Conservation (phyloP, 2,329 filamentous ascomycete genomes). For the Cercospora nicotianae region DNA sequence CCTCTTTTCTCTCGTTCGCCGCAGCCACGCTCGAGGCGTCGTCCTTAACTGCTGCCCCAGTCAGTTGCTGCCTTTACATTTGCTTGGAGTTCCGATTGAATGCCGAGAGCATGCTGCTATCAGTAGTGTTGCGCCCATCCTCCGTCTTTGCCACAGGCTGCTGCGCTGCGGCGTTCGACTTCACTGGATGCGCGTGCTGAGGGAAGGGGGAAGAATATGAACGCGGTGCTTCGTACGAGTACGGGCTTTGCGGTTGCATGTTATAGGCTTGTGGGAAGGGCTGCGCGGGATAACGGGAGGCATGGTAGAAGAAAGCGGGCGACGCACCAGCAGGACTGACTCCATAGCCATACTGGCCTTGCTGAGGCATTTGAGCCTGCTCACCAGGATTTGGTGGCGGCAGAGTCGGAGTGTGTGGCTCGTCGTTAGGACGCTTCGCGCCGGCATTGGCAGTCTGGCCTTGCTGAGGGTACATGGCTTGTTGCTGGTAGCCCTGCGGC, state of each 20-base stretch:
- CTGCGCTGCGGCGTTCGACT: slow-evolving; percentile 23
- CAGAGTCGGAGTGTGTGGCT: slow-evolving; percentile 53
- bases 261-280: slow-evolving; percentile 43
- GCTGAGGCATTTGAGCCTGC: slow-evolving; percentile 41
- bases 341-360: slow-evolving; percentile 44
- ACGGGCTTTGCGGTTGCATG: slow-evolving; percentile 42
- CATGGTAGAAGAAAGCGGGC: slow-evolving; percentile 44
- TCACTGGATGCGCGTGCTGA: slow-evolving; percentile 43
- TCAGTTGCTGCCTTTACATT: slow-evolving; percentile 29
- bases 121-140: slow-evolving; percentile 39
- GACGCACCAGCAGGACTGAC: slow-evolving; percentile 47
- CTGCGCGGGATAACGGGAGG: slow-evolving; percentile 43
- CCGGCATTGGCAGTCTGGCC: slow-evolving; percentile 23
- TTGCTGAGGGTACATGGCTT: slow-evolving; percentile 41
- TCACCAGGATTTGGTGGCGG: slow-evolving; percentile 50
- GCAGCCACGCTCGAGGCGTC: slow-evolving; percentile 23
- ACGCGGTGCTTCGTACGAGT: slow-evolving; percentile 45
- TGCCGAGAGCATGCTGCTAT: slow-evolving; percentile 34
- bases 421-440: slow-evolving; percentile 49
- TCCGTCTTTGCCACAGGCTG: slow-evolving; percentile 34
- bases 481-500: slow-evolving; percentile 46
- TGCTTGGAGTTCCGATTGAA: slow-evolving; percentile 31
- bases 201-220: slow-evolving; percentile 41
- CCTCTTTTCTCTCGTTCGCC: slow-evolving; percentile 31
- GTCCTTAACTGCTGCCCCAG: slow-evolving; percentile 33